These are phyloP conservation scores for Stevia rebaudiana DNA, from an alignment of 140 eudicot species.

Conservation along the genomic window DNA sequence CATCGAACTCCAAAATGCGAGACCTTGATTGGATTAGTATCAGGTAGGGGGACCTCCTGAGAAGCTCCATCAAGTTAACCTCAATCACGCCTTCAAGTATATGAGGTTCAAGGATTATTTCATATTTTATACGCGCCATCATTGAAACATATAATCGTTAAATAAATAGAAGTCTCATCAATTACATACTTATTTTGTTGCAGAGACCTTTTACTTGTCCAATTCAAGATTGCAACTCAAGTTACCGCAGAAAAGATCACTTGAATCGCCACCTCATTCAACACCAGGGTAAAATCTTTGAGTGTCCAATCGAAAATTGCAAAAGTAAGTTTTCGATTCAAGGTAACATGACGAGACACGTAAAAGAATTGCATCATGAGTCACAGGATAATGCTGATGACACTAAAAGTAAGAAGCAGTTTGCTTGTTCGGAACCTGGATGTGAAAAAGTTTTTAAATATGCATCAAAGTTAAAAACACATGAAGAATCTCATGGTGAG, in stretches of 20 bases:
- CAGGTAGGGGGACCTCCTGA: conserved; percentile 99
- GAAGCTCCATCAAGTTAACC: conserved; percentile 98
- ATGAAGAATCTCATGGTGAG: conserved; percentile 77
- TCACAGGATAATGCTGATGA: conserved; percentile 16
- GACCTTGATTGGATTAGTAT: conserved; percentile 99
- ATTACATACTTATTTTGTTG: conserved; percentile 1
- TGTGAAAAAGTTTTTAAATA: conserved; percentile 78
- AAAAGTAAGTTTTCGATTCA: conserved; percentile 47
- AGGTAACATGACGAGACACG: conserved; percentile 65
- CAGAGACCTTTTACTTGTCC: conserved; percentile 79
- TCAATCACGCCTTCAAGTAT: conserved; percentile 58
- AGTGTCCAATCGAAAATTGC: conserved; percentile 52
- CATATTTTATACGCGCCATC: neutral
- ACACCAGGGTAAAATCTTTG: conserved; percentile 73
- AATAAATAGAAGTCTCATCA: neutral
- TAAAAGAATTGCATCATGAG: conserved; percentile 58
- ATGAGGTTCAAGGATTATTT: conserved; percentile 38
- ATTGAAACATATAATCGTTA: neutral
- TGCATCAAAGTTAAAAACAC: conserved; percentile 54
- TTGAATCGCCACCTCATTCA: conserved; percentile 71
- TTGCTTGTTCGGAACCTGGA: conserved; percentile 56
- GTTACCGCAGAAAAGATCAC: conserved; percentile 87
- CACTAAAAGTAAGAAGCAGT: conserved; percentile 25
- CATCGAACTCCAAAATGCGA: conserved; percentile 96
- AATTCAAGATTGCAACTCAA: conserved; percentile 56